Base-by-base conservation (phyloP, 148 eudicot genomes). In the Fagopyrum homotropicum region DNA sequence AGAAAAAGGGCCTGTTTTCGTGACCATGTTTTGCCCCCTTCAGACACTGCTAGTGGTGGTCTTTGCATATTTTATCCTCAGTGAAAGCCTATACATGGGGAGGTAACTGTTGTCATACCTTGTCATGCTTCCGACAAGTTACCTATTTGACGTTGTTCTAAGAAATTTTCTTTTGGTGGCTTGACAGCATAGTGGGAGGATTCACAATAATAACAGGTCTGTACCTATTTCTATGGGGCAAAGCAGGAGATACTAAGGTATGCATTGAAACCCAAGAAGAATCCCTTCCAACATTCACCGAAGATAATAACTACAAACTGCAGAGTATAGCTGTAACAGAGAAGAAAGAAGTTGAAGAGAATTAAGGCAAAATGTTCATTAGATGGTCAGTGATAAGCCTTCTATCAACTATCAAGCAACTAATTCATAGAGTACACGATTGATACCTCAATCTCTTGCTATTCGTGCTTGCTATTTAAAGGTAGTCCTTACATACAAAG, bases 161-260 rank as follows among this genome's bases (percentile, higher is more conserved):
- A 74, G 45, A 77, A 35, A 22, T 9, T 9, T 22, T 47, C 6
- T n/a, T 48, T 40, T 66, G 15, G 49, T 75, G 73, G 15, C 76
- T 70, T 57, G 73, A 63, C 87, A 85, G 87, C 79, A 78, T 85
- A 9, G 46, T 85, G 45, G 87, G 87, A 76, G 87, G 83, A 54
- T 72, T 74, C 49, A 76, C 61, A 78, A 82, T 80, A 26, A 76
- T 85, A 75, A 74, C 61, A 22, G 87, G 87, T n/a, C 75, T 85
- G 8, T 85, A 85, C 81, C 77, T 85, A 63, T 73, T 85, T 78
- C 56, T 85, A 72, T 85, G 87, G 87, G 85, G 85, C 45, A 85
- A 85, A 80, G 82, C 68, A 69, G 73, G 75, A 8, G 83, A 80
- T 56, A 73, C 78, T 76, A 73, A 79, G 64, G 63, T 72, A 60